Conservation (phyloP, 148 eudicot species). For the Polygonum aviculare region DNA sequence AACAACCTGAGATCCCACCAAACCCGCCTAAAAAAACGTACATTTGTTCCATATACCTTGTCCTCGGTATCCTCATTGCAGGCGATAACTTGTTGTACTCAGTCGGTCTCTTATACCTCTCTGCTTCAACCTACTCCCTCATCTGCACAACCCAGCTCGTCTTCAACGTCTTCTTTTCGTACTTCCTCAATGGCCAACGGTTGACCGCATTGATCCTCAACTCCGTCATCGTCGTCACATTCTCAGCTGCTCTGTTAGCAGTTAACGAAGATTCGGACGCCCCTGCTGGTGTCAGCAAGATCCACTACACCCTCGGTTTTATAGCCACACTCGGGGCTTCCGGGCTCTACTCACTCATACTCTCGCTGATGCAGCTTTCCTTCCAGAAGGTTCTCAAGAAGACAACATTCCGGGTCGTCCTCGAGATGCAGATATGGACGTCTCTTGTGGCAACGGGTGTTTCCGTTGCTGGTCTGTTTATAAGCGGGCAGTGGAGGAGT, state of each 20-base stretch:
- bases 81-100: slow-evolving; percentile 72
- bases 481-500: slow-evolving; percentile 73
- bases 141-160: slow-evolving; percentile 79
- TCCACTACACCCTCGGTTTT: slow-evolving; percentile 49
- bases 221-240: slow-evolving; percentile 61
- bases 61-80: slow-evolving; percentile 54
- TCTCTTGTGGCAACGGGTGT: slow-evolving; percentile 55
- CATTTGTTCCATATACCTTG: slow-evolving; percentile 34
- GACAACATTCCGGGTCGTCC: slow-evolving; percentile 59
- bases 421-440: slow-evolving; percentile 79
- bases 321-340: slow-evolving; percentile 58
- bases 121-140: slow-evolving; percentile 89
- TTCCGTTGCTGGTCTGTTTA: slow-evolving; percentile 47
- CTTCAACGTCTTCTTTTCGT: slow-evolving; percentile 67
- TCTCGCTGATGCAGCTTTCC: slow-evolving; percentile 80
- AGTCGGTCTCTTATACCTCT: slow-evolving; percentile 59
- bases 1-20: slow-evolving; percentile 25
- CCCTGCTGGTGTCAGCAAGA: slow-evolving; percentile 49
- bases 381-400: slow-evolving; percentile 62
- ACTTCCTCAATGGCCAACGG: slow-evolving; percentile 71
- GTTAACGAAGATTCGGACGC: slow-evolving; percentile 43
- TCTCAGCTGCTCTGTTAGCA: slow-evolving; percentile 67
- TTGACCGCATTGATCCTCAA: slow-evolving; percentile 58
- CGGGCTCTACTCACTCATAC: slow-evolving; percentile 62
- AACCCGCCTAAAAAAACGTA: slow-evolving; percentile 19